Evolutionary conservation across 1,284 basidiomycete genomes (phyloP), one percentile per base, ranked within the genome.

Genomic region (Prillingera fragicola): DNA sequence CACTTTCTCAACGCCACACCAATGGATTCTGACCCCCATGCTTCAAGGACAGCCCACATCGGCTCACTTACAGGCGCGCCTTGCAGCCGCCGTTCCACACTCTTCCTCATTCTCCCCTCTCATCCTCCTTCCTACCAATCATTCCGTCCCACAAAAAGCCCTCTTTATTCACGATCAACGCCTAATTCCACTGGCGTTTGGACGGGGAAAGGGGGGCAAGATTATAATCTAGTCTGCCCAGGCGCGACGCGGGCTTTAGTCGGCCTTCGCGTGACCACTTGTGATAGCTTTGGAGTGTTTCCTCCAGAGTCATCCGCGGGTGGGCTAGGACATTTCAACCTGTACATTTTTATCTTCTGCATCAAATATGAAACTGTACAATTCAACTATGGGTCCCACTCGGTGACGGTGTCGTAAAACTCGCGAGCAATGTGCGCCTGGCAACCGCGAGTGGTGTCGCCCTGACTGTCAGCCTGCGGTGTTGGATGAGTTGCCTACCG

Each of bases 351-450:
- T 39, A 10, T 23, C 14, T 34, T 15, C 24, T 40, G 33, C 38
- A 29, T 15, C 14, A 14, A 21, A 31, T 28, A 15, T 15, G 33
- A 12, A 27, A n/a, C 38, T 7, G 13, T n/a, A 27, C 4, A 12
- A 24, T 12, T 5, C 10, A 24, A 24, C 24, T 56, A 66, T 12
- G 77, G 70, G 18, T 81, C 77, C 56, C 77, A 78, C 51, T 96
- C 89, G 45, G 84, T 80, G 2, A 89, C 82, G 1, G 80, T 82
- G 8, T 78, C 77, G 63, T 92, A 95, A 65, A 92, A 91, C 60
- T 92, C 87, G 55, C 77, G 77, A 29, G 89, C 81, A 31, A 92
- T 80, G 34, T 84, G 75, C 59, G 82, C 81, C 67, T 96, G 91
- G 0, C 82, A 82, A 27, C 87, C 79, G 31, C 72, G 59, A 0